Evolutionary conservation across 116 monocot genomes (phyloP).

Genomic region (Dioscorea cayenensis): DNA sequence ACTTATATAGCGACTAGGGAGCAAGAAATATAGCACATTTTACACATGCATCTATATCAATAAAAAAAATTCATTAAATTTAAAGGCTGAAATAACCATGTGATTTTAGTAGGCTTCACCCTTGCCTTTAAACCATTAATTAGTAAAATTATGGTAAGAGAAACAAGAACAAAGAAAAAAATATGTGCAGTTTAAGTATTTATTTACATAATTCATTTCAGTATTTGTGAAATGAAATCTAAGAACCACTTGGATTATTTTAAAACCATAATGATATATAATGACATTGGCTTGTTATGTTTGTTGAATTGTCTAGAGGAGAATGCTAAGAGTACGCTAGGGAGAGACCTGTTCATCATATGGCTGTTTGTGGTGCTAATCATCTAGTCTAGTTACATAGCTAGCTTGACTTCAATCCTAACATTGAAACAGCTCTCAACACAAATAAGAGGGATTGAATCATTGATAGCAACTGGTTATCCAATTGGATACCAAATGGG

Average conservation of each 20-base stretch:
- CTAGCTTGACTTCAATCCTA: slow-evolving; percentile 8
- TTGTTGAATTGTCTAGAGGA: background rate
- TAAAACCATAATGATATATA: no score
- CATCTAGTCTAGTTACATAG: slow-evolving; percentile 5
- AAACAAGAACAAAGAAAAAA: no score
- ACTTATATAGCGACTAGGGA: no score
- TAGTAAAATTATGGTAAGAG: no score
- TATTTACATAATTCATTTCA: no score
- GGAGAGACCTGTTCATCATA: background rate
- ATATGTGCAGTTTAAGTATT: no score
- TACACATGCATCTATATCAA: no score
- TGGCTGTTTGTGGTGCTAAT: slow-evolving; percentile 10
- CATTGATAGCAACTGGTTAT: background rate
- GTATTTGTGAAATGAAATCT: background rate
- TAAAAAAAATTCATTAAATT: no score
- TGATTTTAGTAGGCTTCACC: no score
- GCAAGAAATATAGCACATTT: no score
- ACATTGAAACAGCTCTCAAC: slow-evolving; percentile 11
- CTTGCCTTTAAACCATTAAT: no score
- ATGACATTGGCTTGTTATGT: background rate
- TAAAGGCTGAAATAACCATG: no score
- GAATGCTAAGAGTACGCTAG: background rate
- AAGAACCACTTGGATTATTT: background rate
- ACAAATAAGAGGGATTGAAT: background rate
- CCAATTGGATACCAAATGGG: slow-evolving; percentile 4